Base-by-base conservation (phyloP, 2,329 filamentous ascomycete genomes). In the Xylaria hypoxylon region DNA sequence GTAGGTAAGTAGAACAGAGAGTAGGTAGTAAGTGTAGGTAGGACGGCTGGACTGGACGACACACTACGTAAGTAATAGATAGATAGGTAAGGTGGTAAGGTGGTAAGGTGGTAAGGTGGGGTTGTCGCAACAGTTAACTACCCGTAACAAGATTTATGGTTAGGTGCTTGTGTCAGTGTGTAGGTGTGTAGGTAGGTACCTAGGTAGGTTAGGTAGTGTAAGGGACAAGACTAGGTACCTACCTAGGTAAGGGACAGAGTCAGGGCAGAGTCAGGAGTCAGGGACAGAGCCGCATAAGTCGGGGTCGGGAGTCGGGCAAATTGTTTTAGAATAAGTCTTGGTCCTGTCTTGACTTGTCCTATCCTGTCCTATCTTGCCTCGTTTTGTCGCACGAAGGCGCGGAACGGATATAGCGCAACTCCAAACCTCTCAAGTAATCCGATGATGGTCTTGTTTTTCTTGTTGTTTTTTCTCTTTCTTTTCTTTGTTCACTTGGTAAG, bases 201-300 rank as follows among this genome's bases (percentile, higher is more conserved):
- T 31, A 58, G 28, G 24, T 38, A 67, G 50, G 51, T 61, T 31
- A 3, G 53, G 52, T 33, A 33, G 31, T 33, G 31, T 8, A 38
- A 24, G 33, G n/a, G 33, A 19, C 33, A 40, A 38, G 35, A 38
- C n/a, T 26, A 40, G 7, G 51, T 38, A 60, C 13, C n/a, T 26
- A 48, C 17, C 40, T 35, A 47, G n/a, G 57, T 38, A 33, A 33
- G 28, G 47, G 42, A 26, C n/a, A 22, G 28, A 24, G 51, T 53
- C 33, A 28, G 33, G 44, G 17, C 31, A 33, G 50, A 35, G 35
- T 22, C 35, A 35, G 35, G 52, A 22, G 45, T 19, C 24, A 57
- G 40, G 28, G 38, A 58, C 62, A 68, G 66, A 68, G 63, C 66
- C 66, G 64, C 64, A 67, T 60, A 42, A 51, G 60, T 67, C 28